Evolutionary conservation across 805 yeast species (phyloP), one percentile per base, ranked within the genome.

Genomic region (Torulaspora indica): DNA sequence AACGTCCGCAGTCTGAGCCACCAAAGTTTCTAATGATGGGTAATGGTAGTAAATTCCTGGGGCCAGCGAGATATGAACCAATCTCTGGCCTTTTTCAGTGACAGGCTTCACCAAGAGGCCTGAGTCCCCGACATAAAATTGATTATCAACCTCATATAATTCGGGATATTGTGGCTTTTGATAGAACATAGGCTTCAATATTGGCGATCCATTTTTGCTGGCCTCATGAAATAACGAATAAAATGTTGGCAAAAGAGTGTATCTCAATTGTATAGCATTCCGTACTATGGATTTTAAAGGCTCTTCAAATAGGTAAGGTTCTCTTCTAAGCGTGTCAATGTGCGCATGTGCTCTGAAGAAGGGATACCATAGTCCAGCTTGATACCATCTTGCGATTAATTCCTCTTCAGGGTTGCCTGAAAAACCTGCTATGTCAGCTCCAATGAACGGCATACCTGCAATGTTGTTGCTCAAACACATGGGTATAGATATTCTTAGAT

Each of bases 351-450:
- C 97, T 57, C 98, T 74, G 71, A 93, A 91, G 58, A 93, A 93
- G 28, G 98, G 98, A 66, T 91, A 90, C 83, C 95, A 91, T 23
- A 85, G 78, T 46, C 97, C 98, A 2, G 95, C 75, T 64, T 93
- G 98, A 61, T 90, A 91, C 98, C 98, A 93, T 57, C 99, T 75
- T 0, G 85, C 76, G 46, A 87, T 70, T 48, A 93, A 67, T 58
- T 93, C 98, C 28, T 77, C 73, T 0, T 80, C 69, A 0, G 98
- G 98, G 61, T 93, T 76, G 3, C 95, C 95, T 59, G 89, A 90
- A 60, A 93, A 93, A 0, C 99, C 98, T 27, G 96, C 98, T 36
- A 93, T 91, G 68, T 93, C 99, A 7, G 96, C 91, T 7, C 99
- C 99, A 5, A 85, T 76, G 67, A 90, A 91, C 24, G 96, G 96